Base-by-base conservation (phyloP, 2,329 filamentous ascomycete species). In the Chalaropsis thielavioides region DNA sequence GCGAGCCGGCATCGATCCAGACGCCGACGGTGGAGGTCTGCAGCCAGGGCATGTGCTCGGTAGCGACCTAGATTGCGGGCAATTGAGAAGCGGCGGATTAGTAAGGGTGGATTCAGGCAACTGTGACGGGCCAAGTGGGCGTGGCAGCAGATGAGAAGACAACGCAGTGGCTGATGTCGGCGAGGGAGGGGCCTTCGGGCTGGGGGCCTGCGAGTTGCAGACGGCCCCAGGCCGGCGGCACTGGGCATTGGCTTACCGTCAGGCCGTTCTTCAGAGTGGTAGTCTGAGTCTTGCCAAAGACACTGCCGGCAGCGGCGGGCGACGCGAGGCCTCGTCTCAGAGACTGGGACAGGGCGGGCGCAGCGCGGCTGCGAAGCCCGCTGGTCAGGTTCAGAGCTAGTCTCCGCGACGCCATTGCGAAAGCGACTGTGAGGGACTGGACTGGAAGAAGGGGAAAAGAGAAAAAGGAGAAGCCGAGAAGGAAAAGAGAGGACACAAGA, bases 1-100 rank as follows among this genome's bases (percentile, higher is more conserved):
- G 85, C 78, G 91, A 96, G 76, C 94, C 94, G 76, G 95, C 92
- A 80, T 99, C 95, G 77, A 99, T 99, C 92, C 94, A 99, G 71
- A 99, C 90, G 76, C 94, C 94, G 73, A 97, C 92, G 65, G 92
- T 97, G 73, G 92, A 96, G 68, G 94, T 97, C 82, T 97, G 92
- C 74, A 92, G 92, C 83, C 91, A 97, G 72, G 92, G 94, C 70
- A 92, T 96, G 82, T 97, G 89, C 78, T 99, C 92, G 72, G 94
- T 95, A 71, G 94, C 94, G 76, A 99, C 91, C 92, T 97, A 76
- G 66, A 54, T 31, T 19, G 24, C 35, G 44, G 40, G 46, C 40
- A 65, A 40, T 22, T 63, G 11, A 41, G 24, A 46, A 8, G n/a
- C 2, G 40, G 7, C 10, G 15, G 13, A 61, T 67, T 62, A 67